Base-by-base conservation (phyloP, 768 basidiomycete species). In the Pleurotus sapidus region DNA sequence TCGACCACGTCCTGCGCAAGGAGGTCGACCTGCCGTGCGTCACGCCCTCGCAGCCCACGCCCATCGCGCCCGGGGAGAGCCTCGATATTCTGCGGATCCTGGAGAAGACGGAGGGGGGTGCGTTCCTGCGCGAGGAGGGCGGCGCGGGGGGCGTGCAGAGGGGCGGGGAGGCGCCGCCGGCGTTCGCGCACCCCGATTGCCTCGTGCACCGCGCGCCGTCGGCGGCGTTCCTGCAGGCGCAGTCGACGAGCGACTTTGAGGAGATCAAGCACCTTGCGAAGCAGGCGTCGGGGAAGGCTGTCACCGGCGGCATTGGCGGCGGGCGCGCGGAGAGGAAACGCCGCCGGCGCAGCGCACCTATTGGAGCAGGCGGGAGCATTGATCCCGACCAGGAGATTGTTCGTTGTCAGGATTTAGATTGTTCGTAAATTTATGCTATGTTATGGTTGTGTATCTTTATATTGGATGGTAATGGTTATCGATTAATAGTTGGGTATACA, bases 11-110 rank as follows among this genome's bases (percentile, higher is more conserved):
- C 0, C 77, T 98, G 40, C 82, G 97, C 37, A 99, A 99, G 70
- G 96, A 98, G 72, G 93, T 95, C 23, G 91, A 95, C 67, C 93
- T 98, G 91, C 79, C 92, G 0, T 99, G 96, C 63, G 83, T 93
- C 34, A 99, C 97, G 6, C 96, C 96, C 0, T 95, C 93, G 5
- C 93, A 98, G 60, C 90, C 91, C 15, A 68, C 67, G 17, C 81
- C 89, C 0, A 93, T 98, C 56, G 82, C 91, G 0, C 81, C 93
- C 0, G 97, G 96, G n/a, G 91, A 97, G 72, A 89, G 86, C 49
- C 67, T 97, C 59, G 83, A 87, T 66, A 95, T 99, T 60, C 61
- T 65, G 8, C 63, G 77, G 40, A 73, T 91, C 11, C 74, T 98
- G 27, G 74, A 73, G 24, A 83, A 81, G 68, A 96, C 93, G 3